phyloP scores from a whole-genome alignment of 345 rosid species.

The Arabidopsis arenosa region DNA sequence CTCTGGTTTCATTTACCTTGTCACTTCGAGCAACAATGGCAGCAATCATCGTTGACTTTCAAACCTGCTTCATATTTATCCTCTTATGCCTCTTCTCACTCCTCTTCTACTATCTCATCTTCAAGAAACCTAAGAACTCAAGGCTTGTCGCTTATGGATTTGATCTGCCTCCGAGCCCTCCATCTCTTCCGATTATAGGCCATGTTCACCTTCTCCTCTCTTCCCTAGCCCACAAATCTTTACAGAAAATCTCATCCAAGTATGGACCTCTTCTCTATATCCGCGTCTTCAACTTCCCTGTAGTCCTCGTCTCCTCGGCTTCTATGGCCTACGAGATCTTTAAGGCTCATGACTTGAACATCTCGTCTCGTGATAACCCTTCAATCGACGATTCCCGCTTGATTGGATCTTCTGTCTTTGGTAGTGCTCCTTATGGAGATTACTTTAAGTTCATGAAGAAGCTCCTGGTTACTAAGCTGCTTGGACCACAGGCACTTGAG shows the following conservation, averaged over 20 bases:
- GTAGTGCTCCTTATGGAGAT: constrained; percentile 16
- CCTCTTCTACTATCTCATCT: neutral
- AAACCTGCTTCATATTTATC: neutral
- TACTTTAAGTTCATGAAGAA: constrained; percentile 37
- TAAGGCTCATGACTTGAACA: constrained; percentile 9
- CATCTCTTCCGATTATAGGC: constrained; percentile 16
- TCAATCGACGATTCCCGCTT: constrained; percentile 8
- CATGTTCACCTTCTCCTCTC: constrained; percentile 24
- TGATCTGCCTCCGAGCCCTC: constrained; percentile 27
- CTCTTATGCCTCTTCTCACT: neutral
- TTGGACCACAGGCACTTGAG: constrained; percentile 24
- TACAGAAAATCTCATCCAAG: constrained; percentile 20
- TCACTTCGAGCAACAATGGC: neutral
- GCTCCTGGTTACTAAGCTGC: constrained; percentile 31
- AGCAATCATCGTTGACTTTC: neutral
- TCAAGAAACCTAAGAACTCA: neutral
- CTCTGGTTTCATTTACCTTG: neutral
- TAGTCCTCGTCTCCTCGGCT: constrained; percentile 20
- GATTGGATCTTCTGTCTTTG: neutral
- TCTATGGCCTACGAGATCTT: constrained; percentile 27
- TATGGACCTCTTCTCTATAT: constrained; percentile 21
- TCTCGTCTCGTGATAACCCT: neutral
- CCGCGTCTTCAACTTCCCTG: constrained; percentile 14
- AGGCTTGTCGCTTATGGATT: neutral
- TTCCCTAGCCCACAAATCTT: constrained; percentile 1